Base-by-base conservation (phyloP, 495 filamentous ascomycete genomes). In the Mytilinidion resinicola region DNA sequence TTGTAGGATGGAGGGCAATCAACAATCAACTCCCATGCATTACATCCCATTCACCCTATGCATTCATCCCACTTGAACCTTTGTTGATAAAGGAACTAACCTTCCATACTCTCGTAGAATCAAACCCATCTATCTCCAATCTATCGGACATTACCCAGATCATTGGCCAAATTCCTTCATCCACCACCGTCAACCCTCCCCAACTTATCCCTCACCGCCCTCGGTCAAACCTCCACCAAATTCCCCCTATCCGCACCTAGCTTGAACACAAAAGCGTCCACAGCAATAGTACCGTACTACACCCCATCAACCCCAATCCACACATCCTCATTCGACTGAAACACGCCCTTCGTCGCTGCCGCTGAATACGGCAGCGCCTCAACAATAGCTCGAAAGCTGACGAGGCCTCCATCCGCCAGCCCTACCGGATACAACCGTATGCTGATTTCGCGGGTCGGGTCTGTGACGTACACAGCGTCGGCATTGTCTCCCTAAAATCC, bases 401-500 rank as follows among this genome's bases (percentile, higher is more conserved):
- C 20, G 20, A 19, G 15, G 43, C 20, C 20, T 8, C 43, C 43
- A 17, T 7, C 7, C 8, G 15, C 21, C 5, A 51, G 48, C 19
- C 49, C 25, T 3, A 30, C 35, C 2, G 49, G 49, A 20, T 52
- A 35, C 9, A 52, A 30, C 30, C 49, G 5, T 6, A 52, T 38
- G 35, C 21, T 52, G n/a, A 52, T n/a, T 12, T 35, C 30, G 6
- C 25, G 6, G 10, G 49, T 15, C 3, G 35, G 6, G 4, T 35
- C 49, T 35, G 48, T 38, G 11, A 20, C 30, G 14, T n/a, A n/a
- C n/a, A n/a, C n/a, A n/a, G n/a, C n/a, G n/a, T n/a, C n/a, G n/a
- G n/a, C 19, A 48, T 17, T 3, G 44, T 4, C 10, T 15, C 10
- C 14, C n/a, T n/a, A 10, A 4, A 58, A 42, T 80, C 68, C 8